Base-by-base conservation (phyloP, 257 asterid genomes). In the Ocimum tenuiflorum region DNA sequence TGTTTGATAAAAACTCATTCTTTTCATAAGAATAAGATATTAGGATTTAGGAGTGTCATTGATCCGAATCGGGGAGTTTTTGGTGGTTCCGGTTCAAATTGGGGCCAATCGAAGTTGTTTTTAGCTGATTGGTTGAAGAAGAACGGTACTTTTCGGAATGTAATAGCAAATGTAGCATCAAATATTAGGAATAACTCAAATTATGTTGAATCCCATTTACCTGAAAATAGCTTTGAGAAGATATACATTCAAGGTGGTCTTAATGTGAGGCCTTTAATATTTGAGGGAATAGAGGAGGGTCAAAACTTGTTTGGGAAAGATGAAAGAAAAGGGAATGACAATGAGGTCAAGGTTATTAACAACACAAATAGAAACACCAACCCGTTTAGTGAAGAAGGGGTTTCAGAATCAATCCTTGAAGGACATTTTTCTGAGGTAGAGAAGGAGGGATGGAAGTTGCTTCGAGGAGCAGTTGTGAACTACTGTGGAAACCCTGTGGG, bases 401-500 rank as follows among this genome's bases (percentile, higher is more conserved):
- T 65, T 71, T 79, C 68, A 13, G 76, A 76, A 60, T 67, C 76
- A 64, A 55, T 65, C 63, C 60, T 1, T 22, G 73, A 48, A 66
- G 63, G 78, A 69, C 75, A 60, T 76, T 47, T 79, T 68, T 78
- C 88, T 35, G 82, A 79, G 63, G 82, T 81, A 23, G 95, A 89
- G 67, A 70, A 73, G 77, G 95, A 84, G 70, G 96, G 91, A 1
- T 89, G 96, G 95, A 52, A 83, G 43, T 71, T 89, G 80, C 95
- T 89, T 31, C 79, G 81, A 12, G 86, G 59, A 50, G 80, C 96
- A 4, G 77, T 81, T 11, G 87, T 86, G 60, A 75, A 75, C 67
- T 89, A 86, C 59, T 89, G 92, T 39, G 92, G 90, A 9, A 69
- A 58, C 43, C 96, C 92, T 8, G 81, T 88, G 53, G 96, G 96